phyloP scores from a whole-genome alignment of 306 rosid species.

The Begonia masoniana region DNA sequence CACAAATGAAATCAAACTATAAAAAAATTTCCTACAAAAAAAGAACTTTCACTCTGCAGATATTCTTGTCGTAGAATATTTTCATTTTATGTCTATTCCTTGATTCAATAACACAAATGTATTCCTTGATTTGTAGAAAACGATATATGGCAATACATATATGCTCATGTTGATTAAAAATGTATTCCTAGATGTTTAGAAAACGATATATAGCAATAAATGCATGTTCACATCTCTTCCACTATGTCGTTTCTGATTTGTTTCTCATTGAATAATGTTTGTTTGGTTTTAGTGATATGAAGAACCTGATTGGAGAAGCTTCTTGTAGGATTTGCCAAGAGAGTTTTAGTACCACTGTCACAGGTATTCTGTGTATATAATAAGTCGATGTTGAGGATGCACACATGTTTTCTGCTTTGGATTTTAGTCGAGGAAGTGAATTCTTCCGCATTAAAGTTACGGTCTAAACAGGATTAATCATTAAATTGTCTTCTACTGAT shows the following conservation, averaged over 20 bases:
- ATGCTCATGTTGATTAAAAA: neutral
- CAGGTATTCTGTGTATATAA: constrained; percentile 22
- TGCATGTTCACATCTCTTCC: neutral
- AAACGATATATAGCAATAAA: neutral
- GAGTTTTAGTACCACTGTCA: constrained; percentile 65
- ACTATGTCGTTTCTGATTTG: neutral
- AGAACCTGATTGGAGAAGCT: constrained; percentile 80
- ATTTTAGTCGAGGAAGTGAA: neutral
- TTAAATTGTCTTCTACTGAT: too few relatives aligned
- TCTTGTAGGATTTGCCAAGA: constrained; percentile 76
- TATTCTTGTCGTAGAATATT: too few relatives aligned
- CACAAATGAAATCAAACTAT: neutral
- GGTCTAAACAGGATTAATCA: too few relatives aligned
- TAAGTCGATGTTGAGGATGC: too few relatives aligned
- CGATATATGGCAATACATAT: too few relatives aligned
- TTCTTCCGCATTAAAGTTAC: too few relatives aligned
- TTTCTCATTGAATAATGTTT: constrained; percentile 3
- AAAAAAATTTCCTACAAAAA: neutral
- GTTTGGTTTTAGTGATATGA: constrained; percentile 63
- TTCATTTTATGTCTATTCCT: too few relatives aligned
- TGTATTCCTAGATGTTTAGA: neutral
- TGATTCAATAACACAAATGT: too few relatives aligned
- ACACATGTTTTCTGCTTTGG: neutral
- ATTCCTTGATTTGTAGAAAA: too few relatives aligned
- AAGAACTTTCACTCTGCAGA: neutral